Percentiles rank a stretch among this genome's conserved stretches.
Evolutionary conservation across 106 monocot species (phyloP).

Genomic region (Acanthochlamys bracteata): DNA sequence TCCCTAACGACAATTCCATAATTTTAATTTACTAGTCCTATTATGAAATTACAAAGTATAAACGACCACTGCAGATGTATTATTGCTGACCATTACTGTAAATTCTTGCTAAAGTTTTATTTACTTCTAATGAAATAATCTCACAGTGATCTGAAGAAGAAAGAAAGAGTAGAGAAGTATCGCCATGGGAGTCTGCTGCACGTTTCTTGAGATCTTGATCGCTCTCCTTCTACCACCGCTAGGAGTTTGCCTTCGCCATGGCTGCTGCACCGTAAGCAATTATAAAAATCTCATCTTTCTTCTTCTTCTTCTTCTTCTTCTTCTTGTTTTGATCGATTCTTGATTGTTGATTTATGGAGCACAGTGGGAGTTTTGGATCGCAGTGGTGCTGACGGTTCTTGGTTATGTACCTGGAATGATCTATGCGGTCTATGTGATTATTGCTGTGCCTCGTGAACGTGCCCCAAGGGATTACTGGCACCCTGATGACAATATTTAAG

Average conservation of each 20-base stretch:
- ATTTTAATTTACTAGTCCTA: too few relatives aligned
- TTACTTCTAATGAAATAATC: background rate
- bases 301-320: background rate
- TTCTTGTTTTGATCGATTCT: background rate
- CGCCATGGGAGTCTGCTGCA: conserved; percentile 26
- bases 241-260: conserved; percentile 79
- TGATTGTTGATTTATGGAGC: background rate
- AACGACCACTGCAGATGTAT: too few relatives aligned
- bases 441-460: conserved; percentile 1
- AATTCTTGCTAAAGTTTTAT: too few relatives aligned
- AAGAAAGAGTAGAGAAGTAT: background rate
- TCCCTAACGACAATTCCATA: too few relatives aligned
- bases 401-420: conserved; percentile 9
- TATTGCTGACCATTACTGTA: too few relatives aligned
- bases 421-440: conserved; percentile 10
- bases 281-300: background rate
- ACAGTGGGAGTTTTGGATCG: conserved; percentile 11
- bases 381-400: conserved; percentile 4
- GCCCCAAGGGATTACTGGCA: conserved; percentile 4
- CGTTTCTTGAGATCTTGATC: conserved; percentile 60
- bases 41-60: too few relatives aligned
- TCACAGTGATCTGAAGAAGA: background rate
- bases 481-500: background rate
- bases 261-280: conserved; percentile 62
- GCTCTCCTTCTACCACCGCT: conserved; percentile 68